Percentiles rank a stretch among this genome's conserved stretches.
These are phyloP conservation scores for Ascodesmis nigricans DNA, from an alignment of 495 filamentous ascomycete genomes.

Conservation along the genomic window DNA sequence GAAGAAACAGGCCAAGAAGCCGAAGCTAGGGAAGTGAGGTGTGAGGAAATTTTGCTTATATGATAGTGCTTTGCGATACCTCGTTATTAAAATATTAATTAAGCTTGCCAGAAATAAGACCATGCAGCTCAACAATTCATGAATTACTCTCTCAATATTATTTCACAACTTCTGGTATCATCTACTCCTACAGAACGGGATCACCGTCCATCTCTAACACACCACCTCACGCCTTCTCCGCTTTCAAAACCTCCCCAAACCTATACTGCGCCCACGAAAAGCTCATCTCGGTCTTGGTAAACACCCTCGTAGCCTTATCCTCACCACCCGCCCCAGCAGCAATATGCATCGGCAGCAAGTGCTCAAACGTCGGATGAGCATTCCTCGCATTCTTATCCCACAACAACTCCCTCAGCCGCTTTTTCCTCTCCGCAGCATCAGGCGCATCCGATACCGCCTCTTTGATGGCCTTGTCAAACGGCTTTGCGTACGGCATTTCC, in stretches of 20 bases:
- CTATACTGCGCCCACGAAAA: constrained; percentile 57
- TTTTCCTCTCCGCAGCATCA: constrained; percentile 32
- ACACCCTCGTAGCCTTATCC: constrained; percentile 38
- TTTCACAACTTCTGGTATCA: too few species aligned
- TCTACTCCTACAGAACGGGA: too few species aligned
- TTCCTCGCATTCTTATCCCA: constrained; percentile 44
- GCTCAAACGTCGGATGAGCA: constrained; percentile 63
- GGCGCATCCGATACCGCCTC: constrained; percentile 36
- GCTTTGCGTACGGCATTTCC: constrained; percentile 42
- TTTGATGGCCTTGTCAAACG: constrained; percentile 60
- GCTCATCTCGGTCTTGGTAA: constrained; percentile 42
- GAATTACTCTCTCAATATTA: too few species aligned
- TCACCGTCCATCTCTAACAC: too few species aligned
- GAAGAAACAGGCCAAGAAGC: constrained; percentile 86
- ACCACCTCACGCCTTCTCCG: background rate
- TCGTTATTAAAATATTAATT: too few species aligned
- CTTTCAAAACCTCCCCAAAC: constrained; percentile 37
- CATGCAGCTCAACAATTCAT: too few species aligned
- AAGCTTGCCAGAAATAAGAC: too few species aligned
- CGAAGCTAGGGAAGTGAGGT: constrained; percentile 62
- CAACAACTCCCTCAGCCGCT: constrained; percentile 36
- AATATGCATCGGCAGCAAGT: constrained; percentile 59
- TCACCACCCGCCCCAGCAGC: constrained; percentile 46
- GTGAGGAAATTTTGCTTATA: too few species aligned
- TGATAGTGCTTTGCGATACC: too few species aligned